phyloP scores from a whole-genome alignment of 31 red algal species.

The Endocladia muricata region DNA sequence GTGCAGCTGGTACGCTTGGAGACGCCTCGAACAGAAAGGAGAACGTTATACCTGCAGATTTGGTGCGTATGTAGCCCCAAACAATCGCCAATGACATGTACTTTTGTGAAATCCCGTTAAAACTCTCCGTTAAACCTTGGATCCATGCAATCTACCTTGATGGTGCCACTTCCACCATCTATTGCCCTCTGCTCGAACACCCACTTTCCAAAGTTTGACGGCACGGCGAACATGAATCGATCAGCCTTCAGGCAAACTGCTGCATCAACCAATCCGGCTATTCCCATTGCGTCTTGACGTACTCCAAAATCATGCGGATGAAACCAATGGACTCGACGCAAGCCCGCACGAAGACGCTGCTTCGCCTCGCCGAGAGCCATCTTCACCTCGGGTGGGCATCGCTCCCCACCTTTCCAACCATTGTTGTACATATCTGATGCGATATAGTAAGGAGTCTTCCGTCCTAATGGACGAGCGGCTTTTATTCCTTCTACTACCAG shows the following conservation, averaged over 20 bases:
- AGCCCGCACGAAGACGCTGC: not conserved
- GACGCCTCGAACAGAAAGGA: no score
- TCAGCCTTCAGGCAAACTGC: slow-evolving; percentile 24
- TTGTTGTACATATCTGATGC: slow-evolving; percentile 58
- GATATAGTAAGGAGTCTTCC: slow-evolving; percentile 5
- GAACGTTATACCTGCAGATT: no score
- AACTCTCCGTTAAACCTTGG: not conserved
- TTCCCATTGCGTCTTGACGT: slow-evolving; percentile 34
- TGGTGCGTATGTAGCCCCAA: no score
- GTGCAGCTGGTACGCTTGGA: no score
- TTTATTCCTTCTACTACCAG: not conserved
- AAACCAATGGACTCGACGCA: not conserved
- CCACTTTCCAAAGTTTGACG: slow-evolving; percentile 44
- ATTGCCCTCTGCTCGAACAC: slow-evolving; percentile 40
- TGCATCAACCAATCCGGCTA: slow-evolving; percentile 30
- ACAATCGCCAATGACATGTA: no score
- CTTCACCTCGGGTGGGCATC: not conserved
- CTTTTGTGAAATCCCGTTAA: not conserved
- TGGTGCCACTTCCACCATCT: not conserved
- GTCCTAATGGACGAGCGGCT: not conserved
- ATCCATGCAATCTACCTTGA: slow-evolving; percentile 13
- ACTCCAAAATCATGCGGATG: slow-evolving; percentile 10
- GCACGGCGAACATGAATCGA: slow-evolving; percentile 18
- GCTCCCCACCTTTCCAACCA: slow-evolving; percentile 50
- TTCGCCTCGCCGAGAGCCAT: slow-evolving; percentile 12